Evolutionary conservation across 2,329 filamentous ascomycete species (phyloP), one percentile per base, ranked within the genome.

Genomic region (Curvularia lunata): DNA sequence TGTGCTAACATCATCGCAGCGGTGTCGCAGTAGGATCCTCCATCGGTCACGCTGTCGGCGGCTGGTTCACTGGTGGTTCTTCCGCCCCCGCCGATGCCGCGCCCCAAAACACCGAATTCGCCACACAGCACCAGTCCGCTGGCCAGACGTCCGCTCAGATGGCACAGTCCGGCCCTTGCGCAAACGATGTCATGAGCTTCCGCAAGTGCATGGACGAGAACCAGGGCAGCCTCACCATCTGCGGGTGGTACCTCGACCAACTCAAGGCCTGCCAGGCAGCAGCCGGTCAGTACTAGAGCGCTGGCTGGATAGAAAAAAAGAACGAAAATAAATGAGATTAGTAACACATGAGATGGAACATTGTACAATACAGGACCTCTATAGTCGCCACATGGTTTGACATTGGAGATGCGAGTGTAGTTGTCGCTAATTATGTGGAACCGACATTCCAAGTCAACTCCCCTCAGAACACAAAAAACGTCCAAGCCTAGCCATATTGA

Each of bases 201-300:
- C 93, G 92, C 73, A 90, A 89, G 82, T 99, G 95, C 85, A 90
- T 99, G 89, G 93, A 98, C 79, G 91, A 98, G 75, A 90, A 99
- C 79, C 83, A 88, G 76, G 95, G 95, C 69, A 92, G 95, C 81
- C 88, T 99, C 89, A 89, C 90, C 76, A 96, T 97, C 76, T 99
- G 95, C 83, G 90, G 91, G 68, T 99, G 94, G 93, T 99, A 99
- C 79, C 82, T 99, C 71, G 95, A 99, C 79, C 94, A 99, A 86
- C 84, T 99, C 41, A 83, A 83, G 79, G 80, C 80, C 18, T 83
- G 81, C 65, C 81, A 83, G 78, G 63, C 71, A 50, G 79, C 80
- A 18, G 79, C 81, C 54, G 71, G 72, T 43, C 79, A 79, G 74
- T 83, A 83, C 68, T 83, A 82, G 75, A 55, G 37, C 40, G 19